A percentile compares a stretch with the other conserved stretches of the same genome.
phyloP scores from a whole-genome alignment of 768 basidiomycete genomes.

The Termitomyces sp. region DNA sequence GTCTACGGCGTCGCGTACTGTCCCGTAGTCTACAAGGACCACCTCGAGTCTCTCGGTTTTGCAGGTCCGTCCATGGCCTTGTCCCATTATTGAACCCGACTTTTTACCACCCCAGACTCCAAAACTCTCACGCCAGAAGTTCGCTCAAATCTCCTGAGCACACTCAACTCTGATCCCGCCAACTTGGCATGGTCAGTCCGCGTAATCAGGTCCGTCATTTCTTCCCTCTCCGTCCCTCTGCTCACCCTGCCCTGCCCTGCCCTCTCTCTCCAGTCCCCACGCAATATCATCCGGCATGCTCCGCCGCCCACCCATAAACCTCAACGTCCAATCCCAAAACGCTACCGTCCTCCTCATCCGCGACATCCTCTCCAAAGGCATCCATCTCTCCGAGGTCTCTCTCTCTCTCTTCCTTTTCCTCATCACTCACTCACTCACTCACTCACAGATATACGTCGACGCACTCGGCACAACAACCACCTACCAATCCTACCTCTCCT shows the following conservation, averaged over 20 bases:
- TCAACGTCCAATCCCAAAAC: slow-evolving; percentile 85
- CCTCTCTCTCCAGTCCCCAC: slow-evolving; percentile 88
- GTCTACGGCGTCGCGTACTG: slow-evolving; percentile 97
- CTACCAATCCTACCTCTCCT: slow-evolving; percentile 80
- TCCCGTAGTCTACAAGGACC: slow-evolving; percentile 66
- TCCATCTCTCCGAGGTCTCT: slow-evolving; percentile 69
- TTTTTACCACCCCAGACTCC: slow-evolving; percentile 88
- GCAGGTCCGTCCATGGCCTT: no score
- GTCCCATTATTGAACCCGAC: no score
- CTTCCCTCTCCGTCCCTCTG: neutral
- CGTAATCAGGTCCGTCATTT: slow-evolving; percentile 51
- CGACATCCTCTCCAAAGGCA: slow-evolving; percentile 75
- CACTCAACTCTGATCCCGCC: slow-evolving; percentile 60
- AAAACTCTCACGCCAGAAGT: slow-evolving; percentile 78
- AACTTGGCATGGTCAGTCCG: slow-evolving; percentile 82
- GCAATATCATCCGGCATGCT: slow-evolving; percentile 93
- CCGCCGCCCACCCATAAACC: slow-evolving; percentile 71
- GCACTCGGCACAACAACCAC: slow-evolving; percentile 84
- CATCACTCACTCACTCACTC: neutral
- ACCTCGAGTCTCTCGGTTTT: slow-evolving; percentile 80
- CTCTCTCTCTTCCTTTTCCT: no score
- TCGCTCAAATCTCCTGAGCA: slow-evolving; percentile 57
- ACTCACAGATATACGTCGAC: slow-evolving; percentile 80
- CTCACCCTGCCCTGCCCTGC: neutral
- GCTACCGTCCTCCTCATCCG: slow-evolving; percentile 87